Evolutionary conservation across 2,329 filamentous ascomycete genomes (phyloP).

Genomic region (Alternaria sp.): DNA sequence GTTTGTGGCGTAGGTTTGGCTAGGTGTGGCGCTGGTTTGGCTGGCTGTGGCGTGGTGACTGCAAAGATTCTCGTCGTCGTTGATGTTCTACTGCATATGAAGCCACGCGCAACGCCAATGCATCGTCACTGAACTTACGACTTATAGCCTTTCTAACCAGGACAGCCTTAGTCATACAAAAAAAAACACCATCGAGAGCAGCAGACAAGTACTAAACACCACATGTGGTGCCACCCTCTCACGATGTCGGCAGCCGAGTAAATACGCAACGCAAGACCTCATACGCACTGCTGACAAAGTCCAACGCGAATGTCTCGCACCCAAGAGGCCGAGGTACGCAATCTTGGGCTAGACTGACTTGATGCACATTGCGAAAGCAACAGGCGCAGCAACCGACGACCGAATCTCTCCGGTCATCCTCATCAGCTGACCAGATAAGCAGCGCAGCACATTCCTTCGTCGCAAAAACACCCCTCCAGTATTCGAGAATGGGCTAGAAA

Average conservation of each 20-base stretch:
- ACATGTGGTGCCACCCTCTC: background rate
- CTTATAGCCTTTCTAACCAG: background rate
- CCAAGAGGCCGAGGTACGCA: background rate
- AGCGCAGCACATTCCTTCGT: background rate
- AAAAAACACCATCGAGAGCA: background rate
- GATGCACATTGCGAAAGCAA: slow-evolving; percentile 4
- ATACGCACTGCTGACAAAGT: background rate
- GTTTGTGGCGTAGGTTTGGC: background rate
- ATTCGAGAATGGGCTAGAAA: slow-evolving; percentile 4
- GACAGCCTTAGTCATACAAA: background rate
- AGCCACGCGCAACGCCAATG: background rate
- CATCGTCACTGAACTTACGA: background rate
- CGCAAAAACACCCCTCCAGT: background rate
- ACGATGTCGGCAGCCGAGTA: background rate
- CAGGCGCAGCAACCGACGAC: slow-evolving; percentile 11
- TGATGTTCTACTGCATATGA: background rate
- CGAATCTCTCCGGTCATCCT: background rate
- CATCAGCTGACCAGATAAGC: background rate
- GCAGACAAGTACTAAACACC: background rate
- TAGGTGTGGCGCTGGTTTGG: background rate
- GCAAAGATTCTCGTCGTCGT: background rate
- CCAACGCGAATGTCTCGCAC: background rate
- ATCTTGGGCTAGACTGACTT: background rate
- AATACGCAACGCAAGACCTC: slow-evolving; percentile 1
- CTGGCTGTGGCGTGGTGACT: background rate